These are phyloP conservation scores for Zygotorulaspora florentina DNA, from an alignment of 805 yeast species.

Conservation along the genomic window DNA sequence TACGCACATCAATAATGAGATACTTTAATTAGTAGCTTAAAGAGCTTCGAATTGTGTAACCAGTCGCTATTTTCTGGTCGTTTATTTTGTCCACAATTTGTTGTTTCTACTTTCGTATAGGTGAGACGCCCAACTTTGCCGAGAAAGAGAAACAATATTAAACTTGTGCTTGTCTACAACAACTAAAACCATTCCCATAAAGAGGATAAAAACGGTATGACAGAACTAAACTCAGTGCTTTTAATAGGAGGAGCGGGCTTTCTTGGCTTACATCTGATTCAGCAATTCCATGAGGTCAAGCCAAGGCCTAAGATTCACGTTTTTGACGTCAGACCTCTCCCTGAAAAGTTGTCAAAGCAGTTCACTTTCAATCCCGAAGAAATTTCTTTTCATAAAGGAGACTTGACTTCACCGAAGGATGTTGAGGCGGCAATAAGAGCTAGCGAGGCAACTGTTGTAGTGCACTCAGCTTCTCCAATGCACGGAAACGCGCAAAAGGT, in stretches of 20 bases:
- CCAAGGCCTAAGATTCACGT: conserved; percentile 77
- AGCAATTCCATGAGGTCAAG: conserved; percentile 64
- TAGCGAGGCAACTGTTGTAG: conserved; percentile 67
- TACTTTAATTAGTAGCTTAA: too few species aligned
- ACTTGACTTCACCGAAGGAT: conserved; percentile 70
- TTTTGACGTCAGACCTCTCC: conserved; percentile 87
- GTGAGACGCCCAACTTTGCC: not conserved
- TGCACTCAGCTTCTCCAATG: conserved; percentile 95
- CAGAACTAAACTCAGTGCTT: conserved; percentile 45
- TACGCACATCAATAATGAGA: too few species aligned
- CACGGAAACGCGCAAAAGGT: conserved; percentile 81
- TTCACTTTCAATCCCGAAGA: conserved; percentile 66
- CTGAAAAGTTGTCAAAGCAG: conserved; percentile 61
- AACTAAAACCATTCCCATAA: not conserved
- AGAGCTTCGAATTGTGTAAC: too few species aligned
- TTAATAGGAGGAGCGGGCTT: conserved; percentile 96
- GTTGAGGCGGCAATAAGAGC: conserved; percentile 56
- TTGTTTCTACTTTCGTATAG: not conserved
- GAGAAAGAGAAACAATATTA: not conserved
- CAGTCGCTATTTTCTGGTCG: not conserved
- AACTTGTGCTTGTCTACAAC: not conserved
- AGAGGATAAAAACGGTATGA: conserved; percentile 9
- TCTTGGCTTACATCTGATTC: conserved; percentile 84
- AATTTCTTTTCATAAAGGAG: conserved; percentile 71
- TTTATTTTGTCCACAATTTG: not conserved